These are phyloP conservation scores for Capsella rubella DNA, from an alignment of 441 rosid species.

Conservation along the genomic window DNA sequence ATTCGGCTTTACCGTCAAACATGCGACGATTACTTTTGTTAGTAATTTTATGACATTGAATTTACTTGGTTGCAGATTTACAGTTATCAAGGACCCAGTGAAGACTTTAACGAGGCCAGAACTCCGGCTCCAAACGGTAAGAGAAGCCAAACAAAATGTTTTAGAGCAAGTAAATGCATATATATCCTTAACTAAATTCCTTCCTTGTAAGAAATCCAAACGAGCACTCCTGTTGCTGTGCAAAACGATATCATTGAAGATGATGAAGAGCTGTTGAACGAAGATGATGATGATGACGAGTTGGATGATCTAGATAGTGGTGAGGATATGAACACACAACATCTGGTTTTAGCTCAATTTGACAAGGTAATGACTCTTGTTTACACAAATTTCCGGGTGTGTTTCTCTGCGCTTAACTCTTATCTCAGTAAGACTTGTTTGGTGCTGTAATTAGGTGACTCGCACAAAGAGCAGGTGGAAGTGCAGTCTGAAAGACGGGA, in stretches of 20 bases:
- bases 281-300: conserved; percentile 91
- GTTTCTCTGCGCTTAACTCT: background rate
- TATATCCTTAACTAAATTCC: conserved; percentile 22
- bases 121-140: conserved; percentile 94
- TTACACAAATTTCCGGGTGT: background rate
- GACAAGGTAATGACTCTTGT: conserved; percentile 70
- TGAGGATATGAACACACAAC: conserved; percentile 92
- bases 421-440: conserved; percentile 17
- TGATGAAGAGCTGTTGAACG: conserved; percentile 90
- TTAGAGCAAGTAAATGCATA: conserved; percentile 1
- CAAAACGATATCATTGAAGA: conserved; percentile 67
- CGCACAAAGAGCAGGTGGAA: conserved; percentile 99
- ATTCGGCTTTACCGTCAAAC: conserved; percentile 11
- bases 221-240: conserved; percentile 66
- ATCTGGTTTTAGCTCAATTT: conserved; percentile 95
- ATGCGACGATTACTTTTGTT: background rate
- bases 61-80: conserved; percentile 65
- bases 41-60: conserved; percentile 11
- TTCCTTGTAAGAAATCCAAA: conserved; percentile 69
- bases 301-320: conserved; percentile 86
- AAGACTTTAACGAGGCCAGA: conserved; percentile 84
- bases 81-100: conserved; percentile 90
- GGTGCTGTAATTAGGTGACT: conserved; percentile 68
- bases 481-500: conserved; percentile 93
- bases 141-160: conserved; percentile 29